phyloP scores from a whole-genome alignment of 176 grass and related monocot species.

The Rhipidocladum racemiflorum region DNA sequence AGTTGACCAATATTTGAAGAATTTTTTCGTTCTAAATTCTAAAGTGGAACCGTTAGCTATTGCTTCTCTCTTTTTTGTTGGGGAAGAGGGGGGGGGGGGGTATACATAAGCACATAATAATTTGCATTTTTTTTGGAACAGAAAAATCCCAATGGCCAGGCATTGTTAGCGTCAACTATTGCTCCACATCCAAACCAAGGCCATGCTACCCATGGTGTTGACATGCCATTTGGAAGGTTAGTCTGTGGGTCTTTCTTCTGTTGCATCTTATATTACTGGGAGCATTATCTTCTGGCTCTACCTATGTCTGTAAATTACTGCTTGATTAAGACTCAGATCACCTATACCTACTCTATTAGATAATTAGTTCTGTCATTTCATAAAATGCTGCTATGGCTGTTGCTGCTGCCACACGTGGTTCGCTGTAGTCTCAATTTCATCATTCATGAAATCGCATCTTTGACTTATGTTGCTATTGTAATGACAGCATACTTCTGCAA shows the following conservation, averaged over 20 bases:
- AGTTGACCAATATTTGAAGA: neutral
- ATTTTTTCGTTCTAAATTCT: constrained; percentile 6
- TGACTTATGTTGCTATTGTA: constrained; percentile 38
- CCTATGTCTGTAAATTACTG: neutral
- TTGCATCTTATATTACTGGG: constrained; percentile 9
- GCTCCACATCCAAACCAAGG: constrained; percentile 53
- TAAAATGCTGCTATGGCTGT: neutral
- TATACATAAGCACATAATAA: constrained; percentile 25
- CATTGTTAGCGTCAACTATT: constrained; percentile 83
- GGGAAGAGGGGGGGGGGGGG: no score
- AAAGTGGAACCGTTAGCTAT: neutral
- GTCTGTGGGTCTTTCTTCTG: constrained; percentile 20
- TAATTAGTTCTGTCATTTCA: neutral
- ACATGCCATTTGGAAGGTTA: constrained; percentile 96
- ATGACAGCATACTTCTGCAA: constrained; percentile 85
- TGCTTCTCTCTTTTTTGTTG: neutral
- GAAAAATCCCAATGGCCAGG: constrained; percentile 84
- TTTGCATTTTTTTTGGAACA: constrained; percentile 41
- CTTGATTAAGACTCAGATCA: neutral
- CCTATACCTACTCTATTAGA: neutral
- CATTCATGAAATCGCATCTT: constrained; percentile 4
- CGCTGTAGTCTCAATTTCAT: constrained; percentile 14
- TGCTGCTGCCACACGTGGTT: constrained; percentile 6
- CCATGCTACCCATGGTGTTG: constrained; percentile 27
- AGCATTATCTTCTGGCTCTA: neutral